These are phyloP conservation scores for Melampsora larici-populina DNA, from an alignment of 1,284 basidiomycete species.

Conservation along the genomic window DNA sequence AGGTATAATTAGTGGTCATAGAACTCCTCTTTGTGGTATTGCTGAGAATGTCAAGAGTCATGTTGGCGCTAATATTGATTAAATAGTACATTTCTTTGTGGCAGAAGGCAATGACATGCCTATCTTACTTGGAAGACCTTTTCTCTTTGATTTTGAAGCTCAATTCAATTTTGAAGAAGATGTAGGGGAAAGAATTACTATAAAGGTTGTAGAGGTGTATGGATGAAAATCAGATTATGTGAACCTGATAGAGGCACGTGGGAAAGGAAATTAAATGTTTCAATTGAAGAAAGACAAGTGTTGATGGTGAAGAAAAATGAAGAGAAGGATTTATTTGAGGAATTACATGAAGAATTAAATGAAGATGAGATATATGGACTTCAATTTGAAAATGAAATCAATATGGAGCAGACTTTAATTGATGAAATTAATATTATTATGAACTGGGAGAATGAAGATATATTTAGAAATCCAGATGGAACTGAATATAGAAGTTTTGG, in stretches of 20 bases:
- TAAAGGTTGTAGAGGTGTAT: not conserved
- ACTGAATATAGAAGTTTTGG: not conserved
- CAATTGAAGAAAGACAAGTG: too few relatives aligned
- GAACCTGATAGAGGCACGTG: not conserved
- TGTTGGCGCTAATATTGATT: not conserved
- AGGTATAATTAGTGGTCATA: not conserved
- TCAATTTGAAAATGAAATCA: not conserved
- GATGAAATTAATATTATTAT: not conserved
- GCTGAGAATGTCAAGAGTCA: not conserved
- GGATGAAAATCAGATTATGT: too few relatives aligned
- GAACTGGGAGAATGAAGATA: not conserved
- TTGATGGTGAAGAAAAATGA: too few relatives aligned
- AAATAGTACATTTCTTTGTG: not conserved
- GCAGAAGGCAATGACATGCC: not conserved
- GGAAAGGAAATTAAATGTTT: too few relatives aligned
- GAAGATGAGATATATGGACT: too few relatives aligned
- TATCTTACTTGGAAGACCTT: conserved; percentile 1
- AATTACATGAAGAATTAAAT: not conserved
- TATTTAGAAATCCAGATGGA: not conserved
- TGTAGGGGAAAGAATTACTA: not conserved
- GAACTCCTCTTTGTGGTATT: too few relatives aligned
- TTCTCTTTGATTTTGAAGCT: not conserved
- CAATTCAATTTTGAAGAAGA: not conserved
- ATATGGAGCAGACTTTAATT: not conserved
- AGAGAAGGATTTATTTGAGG: not conserved